These are phyloP conservation scores for Magnaporthales sp. DNA, from an alignment of 2,329 filamentous ascomycete genomes.

Conservation along the genomic window DNA sequence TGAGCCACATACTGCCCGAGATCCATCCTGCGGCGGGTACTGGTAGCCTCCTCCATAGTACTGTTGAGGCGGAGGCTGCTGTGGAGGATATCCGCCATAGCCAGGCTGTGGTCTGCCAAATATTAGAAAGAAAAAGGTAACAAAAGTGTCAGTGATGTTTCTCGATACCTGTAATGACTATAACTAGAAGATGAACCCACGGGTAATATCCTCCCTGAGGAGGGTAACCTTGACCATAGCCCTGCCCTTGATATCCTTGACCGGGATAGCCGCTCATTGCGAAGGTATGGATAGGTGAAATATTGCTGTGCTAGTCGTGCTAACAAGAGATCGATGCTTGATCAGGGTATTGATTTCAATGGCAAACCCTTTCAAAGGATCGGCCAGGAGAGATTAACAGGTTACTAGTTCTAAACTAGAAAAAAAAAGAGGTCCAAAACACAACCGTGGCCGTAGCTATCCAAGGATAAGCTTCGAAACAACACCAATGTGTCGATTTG, in stretches of 20 bases:
- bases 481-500: neutral
- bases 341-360: neutral
- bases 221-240: constrained; percentile 5
- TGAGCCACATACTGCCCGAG: constrained; percentile 4
- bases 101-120: constrained; percentile 6
- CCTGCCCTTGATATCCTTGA: neutral
- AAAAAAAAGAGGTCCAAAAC: neutral
- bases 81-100: constrained; percentile 8
- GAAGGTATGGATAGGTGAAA: neutral
- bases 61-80: constrained; percentile 1
- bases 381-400: neutral
- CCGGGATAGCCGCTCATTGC: neutral
- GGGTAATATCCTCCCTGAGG: constrained; percentile 1
- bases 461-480: neutral
- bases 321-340: neutral
- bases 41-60: constrained; percentile 7
- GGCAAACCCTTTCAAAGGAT: neutral
- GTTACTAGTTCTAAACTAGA: neutral
- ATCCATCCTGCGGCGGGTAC: constrained; percentile 13
- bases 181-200: neutral
- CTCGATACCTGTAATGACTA: neutral
- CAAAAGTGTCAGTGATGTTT: neutral
- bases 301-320: neutral
- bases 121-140: neutral
- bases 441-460: neutral